Conservation (phyloP, 108 stramenopile species). For the Aurantiochytrium sp. region DNA sequence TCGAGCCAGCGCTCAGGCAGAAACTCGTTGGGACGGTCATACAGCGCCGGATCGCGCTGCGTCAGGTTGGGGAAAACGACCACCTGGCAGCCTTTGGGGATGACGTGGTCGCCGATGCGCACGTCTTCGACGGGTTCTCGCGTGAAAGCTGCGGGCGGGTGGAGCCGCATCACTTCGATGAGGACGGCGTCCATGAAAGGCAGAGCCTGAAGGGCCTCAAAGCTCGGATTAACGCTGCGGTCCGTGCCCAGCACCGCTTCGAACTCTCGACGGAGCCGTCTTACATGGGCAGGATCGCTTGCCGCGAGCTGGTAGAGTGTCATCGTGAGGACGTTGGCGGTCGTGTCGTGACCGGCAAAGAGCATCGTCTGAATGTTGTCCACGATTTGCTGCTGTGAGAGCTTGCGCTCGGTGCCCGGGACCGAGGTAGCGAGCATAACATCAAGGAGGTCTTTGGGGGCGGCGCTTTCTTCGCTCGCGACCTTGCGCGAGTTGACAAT, state of each 20-base stretch:
- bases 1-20: neutral
- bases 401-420: neutral
- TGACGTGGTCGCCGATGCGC: neutral
- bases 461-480: neutral
- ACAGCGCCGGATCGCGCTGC: neutral
- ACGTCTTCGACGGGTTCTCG: neutral
- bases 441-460: neutral
- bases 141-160: neutral
- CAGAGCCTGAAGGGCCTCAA: neutral
- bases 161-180: neutral
- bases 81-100: neutral
- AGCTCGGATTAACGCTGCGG: neutral
- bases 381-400: neutral
- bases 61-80: neutral
- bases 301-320: neutral
- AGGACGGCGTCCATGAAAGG: neutral
- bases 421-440: neutral
- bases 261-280: neutral
- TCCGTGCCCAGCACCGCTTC: neutral
- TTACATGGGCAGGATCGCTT: neutral
- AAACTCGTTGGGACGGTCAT: neutral
- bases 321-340: neutral
- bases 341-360: constrained; percentile 8
- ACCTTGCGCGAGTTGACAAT: neutral
- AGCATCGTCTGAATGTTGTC: constrained; percentile 8